Base-by-base conservation (phyloP, 352 stramenopile genomes). In the Blastocystis sp. region DNA sequence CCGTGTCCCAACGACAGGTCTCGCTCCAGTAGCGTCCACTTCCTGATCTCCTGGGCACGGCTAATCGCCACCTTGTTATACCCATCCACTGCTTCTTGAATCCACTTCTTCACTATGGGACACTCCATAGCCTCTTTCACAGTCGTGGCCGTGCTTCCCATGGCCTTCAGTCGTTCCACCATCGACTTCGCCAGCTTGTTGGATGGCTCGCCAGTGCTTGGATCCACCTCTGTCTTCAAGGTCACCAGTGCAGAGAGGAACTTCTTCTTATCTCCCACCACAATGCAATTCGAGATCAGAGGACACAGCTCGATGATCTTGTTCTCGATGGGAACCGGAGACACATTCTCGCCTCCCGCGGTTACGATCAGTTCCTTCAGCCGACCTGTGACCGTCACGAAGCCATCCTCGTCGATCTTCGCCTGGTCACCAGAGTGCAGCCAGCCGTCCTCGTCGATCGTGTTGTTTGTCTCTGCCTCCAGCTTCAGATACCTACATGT, bases 321-420 rank as follows among this genome's bases (percentile, higher is more conserved):
- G 90, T 98, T 93, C 87, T 98, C 95, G 90, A 98, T 95, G 37
- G 96, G 92, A 7, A 97, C 95, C 63, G 96, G 96, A 37, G 96
- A 92, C 13, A 98, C 92, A 91, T 98, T 98, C 91, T 98, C 96
- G 39, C 96, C 96, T 90, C 96, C 96, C 18, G 96, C 95, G 63
- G 95, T 98, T 88, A 97, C 95, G 76, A 98, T 96, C 30, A 98
- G 90, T 91, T 98, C 96, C 92, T 98, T 98, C 92, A 98, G 98
- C 76, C 96, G 95, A 26, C 96, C 96, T 20, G 96, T 98, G 87
- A 98, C 98, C 54, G 91, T 92, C 92, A 98, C 94, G 91, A 98
- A 98, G n/a, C 95, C 94, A 53, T 95, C 91, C 26, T 78, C 54
- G 41, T 92, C 90, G 24, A 97, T 93, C 76, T 94, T 93, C 30